These are phyloP conservation scores for Aspergillus udagawae DNA, from an alignment of 2,329 filamentous ascomycete genomes.

Conservation along the genomic window DNA sequence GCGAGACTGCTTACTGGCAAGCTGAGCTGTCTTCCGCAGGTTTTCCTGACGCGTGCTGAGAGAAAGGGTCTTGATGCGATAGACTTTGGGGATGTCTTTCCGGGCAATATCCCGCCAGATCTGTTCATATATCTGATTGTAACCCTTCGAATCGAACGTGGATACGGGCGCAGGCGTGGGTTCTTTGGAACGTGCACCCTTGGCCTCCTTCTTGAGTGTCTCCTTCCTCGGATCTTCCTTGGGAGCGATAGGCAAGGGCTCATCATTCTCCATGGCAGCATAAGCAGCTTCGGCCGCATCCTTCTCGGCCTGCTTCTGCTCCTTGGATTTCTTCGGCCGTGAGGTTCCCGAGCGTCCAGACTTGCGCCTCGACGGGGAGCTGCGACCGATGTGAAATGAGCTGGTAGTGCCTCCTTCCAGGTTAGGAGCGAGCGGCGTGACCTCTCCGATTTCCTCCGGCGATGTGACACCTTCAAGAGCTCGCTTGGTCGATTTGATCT, in stretches of 20 bases:
- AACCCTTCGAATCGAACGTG: conserved; percentile 81
- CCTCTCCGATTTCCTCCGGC: conserved; percentile 67
- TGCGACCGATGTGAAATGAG: conserved; percentile 69
- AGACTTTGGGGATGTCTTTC: conserved; percentile 90
- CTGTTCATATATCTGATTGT: conserved; percentile 95
- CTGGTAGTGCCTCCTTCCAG: conserved; percentile 81
- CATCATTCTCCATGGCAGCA: conserved; percentile 56
- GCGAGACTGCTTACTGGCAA: conserved; percentile 95
- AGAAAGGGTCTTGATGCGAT: conserved; percentile 80
- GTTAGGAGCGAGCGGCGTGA: conserved; percentile 71
- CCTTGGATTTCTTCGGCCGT: conserved; percentile 82
- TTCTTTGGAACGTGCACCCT: conserved; percentile 39
- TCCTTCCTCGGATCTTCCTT: conserved; percentile 52
- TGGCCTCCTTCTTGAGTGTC: conserved; percentile 42
- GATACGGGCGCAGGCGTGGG: conserved; percentile 51
- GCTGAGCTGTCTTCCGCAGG: conserved; percentile 91
- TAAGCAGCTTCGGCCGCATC: conserved; percentile 82
- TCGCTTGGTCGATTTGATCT: conserved; percentile 83
- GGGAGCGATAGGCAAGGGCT: conserved; percentile 49
- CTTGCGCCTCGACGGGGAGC: conserved; percentile 49
- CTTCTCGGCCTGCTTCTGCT: conserved; percentile 66
- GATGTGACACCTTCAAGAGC: conserved; percentile 78
- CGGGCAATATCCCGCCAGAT: conserved; percentile 93
- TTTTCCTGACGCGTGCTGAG: conserved; percentile 88
- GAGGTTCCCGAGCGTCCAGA: conserved; percentile 48